Evolutionary conservation across 78 protist genomes (phyloP), one percentile per base, ranked within the genome.

Genomic region (Dictyostelium firmibasis): DNA sequence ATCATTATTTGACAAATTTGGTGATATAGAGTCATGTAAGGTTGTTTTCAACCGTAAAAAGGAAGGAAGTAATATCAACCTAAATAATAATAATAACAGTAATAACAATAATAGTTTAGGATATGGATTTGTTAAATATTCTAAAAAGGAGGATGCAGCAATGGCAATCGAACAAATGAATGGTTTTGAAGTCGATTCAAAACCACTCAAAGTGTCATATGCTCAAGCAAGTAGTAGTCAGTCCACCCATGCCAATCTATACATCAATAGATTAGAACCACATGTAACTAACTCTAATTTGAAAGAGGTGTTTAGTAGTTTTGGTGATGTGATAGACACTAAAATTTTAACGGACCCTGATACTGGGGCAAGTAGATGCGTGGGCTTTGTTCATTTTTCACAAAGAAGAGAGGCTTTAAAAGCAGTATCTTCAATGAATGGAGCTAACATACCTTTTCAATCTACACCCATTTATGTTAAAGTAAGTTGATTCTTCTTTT

Each of bases 361-460:
- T 16, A 85, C 91, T 20, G 83, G 83, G 23, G 41, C 44, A 7
- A 31, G 57, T 50, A 57, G 91, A 85, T 85, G 91, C 47, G 91
- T 85, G 18, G 91, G 91, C 20, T 85, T 85, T 38, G 91, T 85
- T 27, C 91, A 85, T 25, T 85, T 85, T 50, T 16, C 91, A 47
- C 20, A 47, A 20, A 72, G 91, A 69, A 72, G 91, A 27, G 77
- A 85, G 4, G 91, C 91, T 27, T 27, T 85, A 41, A n/a, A 33
- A 29, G 91, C 91, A 31, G 35, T 85, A 33, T 72, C 91, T 27
- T 13, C 83, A 60, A 85, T 85, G 91, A 85, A 85, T 64, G 91
- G 91, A 29, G 69, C 91, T 1, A 44, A 29, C n/a, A 85, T 85
- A 14, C 27, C 81, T 20, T 36, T 7, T 31, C 91, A 85, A 85